Conservation (phyloP, 192 early-diverging fungal genomes). For the Coemansia sp. region DNA sequence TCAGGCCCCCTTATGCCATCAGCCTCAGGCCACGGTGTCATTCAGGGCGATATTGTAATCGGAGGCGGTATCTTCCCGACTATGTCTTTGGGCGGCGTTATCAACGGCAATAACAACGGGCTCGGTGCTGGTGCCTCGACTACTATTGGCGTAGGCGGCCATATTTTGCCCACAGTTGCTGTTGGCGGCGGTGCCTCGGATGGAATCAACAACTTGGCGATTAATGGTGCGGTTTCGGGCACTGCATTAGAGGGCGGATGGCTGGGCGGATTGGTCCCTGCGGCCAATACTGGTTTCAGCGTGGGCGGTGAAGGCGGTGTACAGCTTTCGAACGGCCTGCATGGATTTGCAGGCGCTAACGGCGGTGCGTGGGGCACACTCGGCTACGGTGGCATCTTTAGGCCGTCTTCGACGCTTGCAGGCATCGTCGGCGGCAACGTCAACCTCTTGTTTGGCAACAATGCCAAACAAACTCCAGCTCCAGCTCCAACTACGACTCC, state of each 20-base stretch:
- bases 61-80: conserved; percentile 29
- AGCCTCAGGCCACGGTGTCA: conserved; percentile 14
- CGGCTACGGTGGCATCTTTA: conserved; percentile 30
- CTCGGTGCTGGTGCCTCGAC: conserved; percentile 29
- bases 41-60: conserved; percentile 17
- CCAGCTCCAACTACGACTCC: neutral
- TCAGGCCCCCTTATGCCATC: conserved; percentile 7
- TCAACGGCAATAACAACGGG: conserved; percentile 25
- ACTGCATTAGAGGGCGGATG: conserved; percentile 22
- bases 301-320: conserved; percentile 11
- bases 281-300: conserved; percentile 18
- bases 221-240: conserved; percentile 19
- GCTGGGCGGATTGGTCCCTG: conserved; percentile 15
- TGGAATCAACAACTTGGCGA: conserved; percentile 9
- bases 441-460: conserved; percentile 15
- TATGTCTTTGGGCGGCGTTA: conserved; percentile 18
- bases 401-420: conserved; percentile 26
- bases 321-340: conserved; percentile 14
- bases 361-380: conserved; percentile 26
- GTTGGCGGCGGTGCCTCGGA: conserved; percentile 23
- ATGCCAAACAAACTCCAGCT: conserved; percentile 14
- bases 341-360: conserved; percentile 20
- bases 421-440: conserved; percentile 23
- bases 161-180: conserved; percentile 14
- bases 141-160: conserved; percentile 19